Percentiles rank a stretch among this genome's conserved stretches.
phyloP scores from a whole-genome alignment of 2,329 filamentous ascomycete species.

The Pyricularia sp. region DNA sequence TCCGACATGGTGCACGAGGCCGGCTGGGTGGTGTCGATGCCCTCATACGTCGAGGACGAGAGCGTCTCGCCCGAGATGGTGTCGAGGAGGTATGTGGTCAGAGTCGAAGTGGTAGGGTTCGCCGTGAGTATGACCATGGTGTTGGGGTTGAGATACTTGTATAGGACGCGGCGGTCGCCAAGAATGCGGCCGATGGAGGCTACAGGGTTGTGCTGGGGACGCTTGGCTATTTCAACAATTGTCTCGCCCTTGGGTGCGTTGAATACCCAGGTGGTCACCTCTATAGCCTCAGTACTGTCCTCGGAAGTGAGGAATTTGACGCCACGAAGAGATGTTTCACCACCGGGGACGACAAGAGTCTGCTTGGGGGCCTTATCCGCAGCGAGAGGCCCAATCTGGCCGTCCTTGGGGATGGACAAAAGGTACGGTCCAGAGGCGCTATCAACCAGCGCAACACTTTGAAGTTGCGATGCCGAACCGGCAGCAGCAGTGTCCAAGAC shows the following conservation, averaged over 20 bases:
- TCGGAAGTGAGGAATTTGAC: constrained; percentile 33
- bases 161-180: constrained; percentile 83
- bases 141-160: constrained; percentile 95
- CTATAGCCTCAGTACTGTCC: not conserved
- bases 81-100: constrained; percentile 74
- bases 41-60: constrained; percentile 58
- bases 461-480: constrained; percentile 11
- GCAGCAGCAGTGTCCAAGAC: constrained; percentile 25
- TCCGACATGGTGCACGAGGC: constrained; percentile 76
- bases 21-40: constrained; percentile 64
- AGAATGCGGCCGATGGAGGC: constrained; percentile 93
- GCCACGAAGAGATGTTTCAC: constrained; percentile 38
- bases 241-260: constrained; percentile 54
- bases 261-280: constrained; percentile 57
- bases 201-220: constrained; percentile 71
- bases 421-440: constrained; percentile 42
- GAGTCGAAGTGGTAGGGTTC: constrained; percentile 45
- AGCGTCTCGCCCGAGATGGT: constrained; percentile 77
- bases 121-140: constrained; percentile 65
- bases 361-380: constrained; percentile 38
- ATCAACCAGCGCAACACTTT: constrained; percentile 42
- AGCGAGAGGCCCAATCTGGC: constrained; percentile 37
- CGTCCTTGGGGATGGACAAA: constrained; percentile 41
- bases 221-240: constrained; percentile 58
- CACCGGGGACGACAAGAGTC: constrained; percentile 42